Base-by-base conservation (phyloP, 129 eudicot genomes). In the Flaveria trinervia region DNA sequence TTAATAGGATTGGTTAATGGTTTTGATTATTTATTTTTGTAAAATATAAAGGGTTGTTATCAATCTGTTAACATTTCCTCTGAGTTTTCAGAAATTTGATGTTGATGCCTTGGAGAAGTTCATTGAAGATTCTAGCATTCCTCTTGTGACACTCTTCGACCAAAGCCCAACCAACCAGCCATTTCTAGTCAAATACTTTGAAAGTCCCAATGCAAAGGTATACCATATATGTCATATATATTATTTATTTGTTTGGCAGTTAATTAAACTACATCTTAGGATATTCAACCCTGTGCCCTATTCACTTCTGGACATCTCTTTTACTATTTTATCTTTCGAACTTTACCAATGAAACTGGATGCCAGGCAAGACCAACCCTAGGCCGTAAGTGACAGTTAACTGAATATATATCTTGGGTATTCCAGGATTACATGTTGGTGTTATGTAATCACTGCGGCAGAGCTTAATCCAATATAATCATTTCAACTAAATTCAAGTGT, bases 21-120 rank as follows among this genome's bases (percentile, higher is more conserved):
- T 60, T 18, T 50, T 56, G 70, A 0, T 14, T 54, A 8, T 17
- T 44, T n/a, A 15, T 57, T 44, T 72, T 39, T 5, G 46, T 20
- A 71, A 65, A 23, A 15, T 41, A 44, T 54, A 23, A 13, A 28
- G 39, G 36, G 43, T 68, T 39, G 43, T 15, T 25, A 10, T 51
- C 4, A 15, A 12, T 36, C 70, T 26, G 23, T 79, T 69, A 52
- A 65, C 74, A 64, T 26, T 50, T 61, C 48, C 0, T 26, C 50
- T 81, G 71, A 48, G 23, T 57, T 76, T 77, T 22, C 82, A 92
- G 97, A 82, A 86, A 72, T 89, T 92, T 66, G 74, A 92, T 46
- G 80, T 89, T 70, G 92, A 87, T 71, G 89, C 86, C 16, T 75
- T 84, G 83, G 89, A 92, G 92, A 92, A 92, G 85, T 92, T 92